A percentile compares a stretch with the other conserved stretches of the same genome.
These are phyloP conservation scores for Cordyceps tenuipes DNA, from an alignment of 2,329 filamentous ascomycete genomes.

Conservation along the genomic window DNA sequence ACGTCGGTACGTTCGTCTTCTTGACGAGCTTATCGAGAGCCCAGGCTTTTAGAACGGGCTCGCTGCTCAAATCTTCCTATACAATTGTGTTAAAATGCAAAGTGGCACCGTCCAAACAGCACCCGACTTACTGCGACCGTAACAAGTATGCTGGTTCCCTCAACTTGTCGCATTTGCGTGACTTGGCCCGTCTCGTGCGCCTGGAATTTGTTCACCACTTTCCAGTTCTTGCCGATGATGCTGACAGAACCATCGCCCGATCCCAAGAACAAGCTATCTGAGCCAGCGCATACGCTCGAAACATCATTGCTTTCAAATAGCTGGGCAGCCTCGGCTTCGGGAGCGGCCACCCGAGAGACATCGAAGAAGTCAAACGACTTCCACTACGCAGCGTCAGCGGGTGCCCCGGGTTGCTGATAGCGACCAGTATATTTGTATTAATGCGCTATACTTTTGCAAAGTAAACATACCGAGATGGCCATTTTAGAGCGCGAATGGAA, in stretches of 20 bases:
- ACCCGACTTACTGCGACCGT: slow-evolving; percentile 55
- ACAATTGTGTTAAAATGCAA: neutral
- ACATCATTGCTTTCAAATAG: slow-evolving; percentile 78
- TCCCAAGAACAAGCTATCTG: slow-evolving; percentile 82
- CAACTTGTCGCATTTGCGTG: slow-evolving; percentile 86
- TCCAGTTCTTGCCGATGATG: slow-evolving; percentile 81
- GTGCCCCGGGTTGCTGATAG: too few relatives aligned
- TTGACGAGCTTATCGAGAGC: slow-evolving; percentile 88
- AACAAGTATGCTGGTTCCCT: slow-evolving; percentile 76
- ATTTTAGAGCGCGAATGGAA: slow-evolving; percentile 14
- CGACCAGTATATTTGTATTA: too few relatives aligned
- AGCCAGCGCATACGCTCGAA: slow-evolving; percentile 75
- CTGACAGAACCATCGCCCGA: slow-evolving; percentile 78
- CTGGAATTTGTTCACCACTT: slow-evolving; percentile 75
- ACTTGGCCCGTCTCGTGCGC: slow-evolving; percentile 75
- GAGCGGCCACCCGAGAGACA: slow-evolving; percentile 72
- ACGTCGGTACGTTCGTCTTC: slow-evolving; percentile 83
- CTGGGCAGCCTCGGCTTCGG: slow-evolving; percentile 68
- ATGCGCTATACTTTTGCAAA: neutral
- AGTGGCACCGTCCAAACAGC: neutral
- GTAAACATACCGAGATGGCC: slow-evolving; percentile 18
- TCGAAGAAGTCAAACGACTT: slow-evolving; percentile 99
- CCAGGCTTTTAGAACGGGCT: slow-evolving; percentile 95
- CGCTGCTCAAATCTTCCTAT: slow-evolving; percentile 75
- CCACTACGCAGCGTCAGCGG: slow-evolving; percentile 53